Conservation (phyloP, 139 green algal species). For the Coelastrella sp. region DNA sequence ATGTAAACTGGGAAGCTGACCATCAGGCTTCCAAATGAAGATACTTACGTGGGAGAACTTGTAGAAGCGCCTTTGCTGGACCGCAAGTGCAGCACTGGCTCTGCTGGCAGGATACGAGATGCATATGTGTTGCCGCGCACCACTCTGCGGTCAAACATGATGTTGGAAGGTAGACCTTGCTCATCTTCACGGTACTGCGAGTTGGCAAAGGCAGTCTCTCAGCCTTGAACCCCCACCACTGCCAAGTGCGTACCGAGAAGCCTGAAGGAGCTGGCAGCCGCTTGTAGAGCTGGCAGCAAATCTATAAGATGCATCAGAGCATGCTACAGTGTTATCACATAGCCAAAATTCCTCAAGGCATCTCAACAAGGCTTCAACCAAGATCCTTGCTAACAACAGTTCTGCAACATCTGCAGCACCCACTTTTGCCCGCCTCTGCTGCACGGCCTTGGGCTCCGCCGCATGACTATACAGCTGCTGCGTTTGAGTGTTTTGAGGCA, state of each 20-base stretch:
- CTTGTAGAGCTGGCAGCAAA: neutral
- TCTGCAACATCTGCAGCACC: neutral
- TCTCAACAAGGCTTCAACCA: slow-evolving; percentile 39
- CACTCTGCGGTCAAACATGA: slow-evolving; percentile 92
- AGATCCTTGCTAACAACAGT: neutral
- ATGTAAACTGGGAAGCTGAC: too few species aligned
- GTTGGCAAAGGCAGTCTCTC: neutral
- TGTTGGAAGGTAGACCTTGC: slow-evolving; percentile 65
- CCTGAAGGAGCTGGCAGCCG: too few species aligned
- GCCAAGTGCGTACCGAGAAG: too few species aligned
- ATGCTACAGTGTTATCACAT: neutral
- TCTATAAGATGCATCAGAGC: neutral
- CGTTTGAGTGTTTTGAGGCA: slow-evolving; percentile 35
- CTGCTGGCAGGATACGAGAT: slow-evolving; percentile 76
- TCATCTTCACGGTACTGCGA: slow-evolving; percentile 72
- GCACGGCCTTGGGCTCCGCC: slow-evolving; percentile 71
- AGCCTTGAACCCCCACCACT: too few species aligned
- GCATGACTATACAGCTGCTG: slow-evolving; percentile 75
- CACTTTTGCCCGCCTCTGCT: slow-evolving; percentile 66
- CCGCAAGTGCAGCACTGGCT: slow-evolving; percentile 44
- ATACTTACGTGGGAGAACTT: too few species aligned
- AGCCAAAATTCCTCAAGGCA: neutral
- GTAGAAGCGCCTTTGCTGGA: too few species aligned
- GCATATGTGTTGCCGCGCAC: slow-evolving; percentile 91
- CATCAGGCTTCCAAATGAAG: too few species aligned